A percentile compares a stretch with the other conserved stretches of the same genome.
Evolutionary conservation across 2,329 filamentous ascomycete species (phyloP).

Genomic region (Myotisia sp.): DNA sequence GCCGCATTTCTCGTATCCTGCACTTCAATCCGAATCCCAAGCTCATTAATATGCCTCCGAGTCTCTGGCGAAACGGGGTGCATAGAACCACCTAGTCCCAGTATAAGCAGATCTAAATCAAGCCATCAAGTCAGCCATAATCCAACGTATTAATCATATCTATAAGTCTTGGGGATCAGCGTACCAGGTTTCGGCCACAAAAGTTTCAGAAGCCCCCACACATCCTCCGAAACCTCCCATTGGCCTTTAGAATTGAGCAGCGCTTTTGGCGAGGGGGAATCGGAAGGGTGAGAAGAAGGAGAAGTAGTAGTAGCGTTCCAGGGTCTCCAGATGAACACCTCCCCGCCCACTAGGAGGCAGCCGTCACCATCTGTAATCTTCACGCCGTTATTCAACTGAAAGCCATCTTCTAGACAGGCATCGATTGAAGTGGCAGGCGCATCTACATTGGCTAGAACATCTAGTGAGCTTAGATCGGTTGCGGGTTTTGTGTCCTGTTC

Average conservation of each 20-base stretch:
- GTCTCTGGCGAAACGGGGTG: slow-evolving; percentile 63
- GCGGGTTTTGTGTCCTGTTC: slow-evolving; percentile 34
- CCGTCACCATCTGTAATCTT: slow-evolving; percentile 56
- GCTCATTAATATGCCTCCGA: slow-evolving; percentile 52
- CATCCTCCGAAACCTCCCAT: slow-evolving; percentile 57
- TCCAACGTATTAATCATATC: background rate
- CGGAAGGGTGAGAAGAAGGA: slow-evolving; percentile 16
- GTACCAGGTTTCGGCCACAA: slow-evolving; percentile 81
- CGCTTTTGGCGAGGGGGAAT: no score
- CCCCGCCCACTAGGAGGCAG: slow-evolving; percentile 66
- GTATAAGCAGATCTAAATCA: slow-evolving; percentile 60
- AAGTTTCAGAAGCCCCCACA: slow-evolving; percentile 61
- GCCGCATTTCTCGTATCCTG: slow-evolving; percentile 89
- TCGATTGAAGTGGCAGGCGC: slow-evolving; percentile 72
- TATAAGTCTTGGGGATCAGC: slow-evolving; percentile 23
- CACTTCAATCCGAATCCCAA: slow-evolving; percentile 77
- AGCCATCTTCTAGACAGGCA: slow-evolving; percentile 67
- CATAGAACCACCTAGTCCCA: slow-evolving; percentile 70
- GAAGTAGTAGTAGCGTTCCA: slow-evolving; percentile 43
- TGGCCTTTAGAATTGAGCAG: slow-evolving; percentile 65
- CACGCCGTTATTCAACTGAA: slow-evolving; percentile 69
- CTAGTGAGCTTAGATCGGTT: slow-evolving; percentile 54
- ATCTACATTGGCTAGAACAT: slow-evolving; percentile 64
- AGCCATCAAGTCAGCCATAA: background rate
- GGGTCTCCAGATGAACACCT: slow-evolving; percentile 78